Percentiles rank a stretch among this genome's conserved stretches.
phyloP scores from a whole-genome alignment of 2,329 filamentous ascomycete species.

The Penicillium sclerotiorum region DNA sequence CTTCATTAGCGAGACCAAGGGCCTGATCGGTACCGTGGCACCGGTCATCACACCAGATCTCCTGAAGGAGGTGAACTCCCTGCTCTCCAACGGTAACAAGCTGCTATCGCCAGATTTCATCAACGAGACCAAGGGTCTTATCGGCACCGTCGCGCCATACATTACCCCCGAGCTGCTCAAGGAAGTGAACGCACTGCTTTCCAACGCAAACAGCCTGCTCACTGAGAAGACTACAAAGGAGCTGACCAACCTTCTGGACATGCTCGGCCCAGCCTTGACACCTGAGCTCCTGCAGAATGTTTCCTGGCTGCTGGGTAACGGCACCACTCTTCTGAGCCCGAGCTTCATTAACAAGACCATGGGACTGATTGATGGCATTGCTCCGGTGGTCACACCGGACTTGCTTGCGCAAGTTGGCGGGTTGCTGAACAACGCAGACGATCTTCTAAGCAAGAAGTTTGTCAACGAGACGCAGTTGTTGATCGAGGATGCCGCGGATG shows the following conservation, averaged over 20 bases:
- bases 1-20: conserved; percentile 28
- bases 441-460: conserved; percentile 31
- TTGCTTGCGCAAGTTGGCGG: conserved; percentile 25
- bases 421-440: conserved; percentile 27
- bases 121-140: conserved; percentile 11
- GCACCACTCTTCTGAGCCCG: conserved; percentile 22
- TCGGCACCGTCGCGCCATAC: conserved; percentile 21
- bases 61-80: not conserved
- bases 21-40: conserved; percentile 22
- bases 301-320: conserved; percentile 12
- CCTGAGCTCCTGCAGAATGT: conserved; percentile 2
- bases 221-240: conserved; percentile 28
- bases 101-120: conserved; percentile 11
- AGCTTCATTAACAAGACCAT: conserved; percentile 28
- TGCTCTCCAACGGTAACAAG: conserved; percentile 16
- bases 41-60: conserved; percentile 21
- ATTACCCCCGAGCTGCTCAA: conserved; percentile 27
- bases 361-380: conserved; percentile 22
- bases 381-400: conserved; percentile 25
- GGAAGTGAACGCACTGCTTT: conserved; percentile 26
- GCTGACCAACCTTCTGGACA: conserved; percentile 25
- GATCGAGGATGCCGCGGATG: conserved; percentile 34
- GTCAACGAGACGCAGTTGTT: conserved; percentile 33
- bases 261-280: conserved; percentile 24
- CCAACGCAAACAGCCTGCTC: conserved; percentile 29